Percentiles rank a stretch among this genome's conserved stretches.
Conservation (phyloP, 1,139 yeast species). For the Geotrichum candidum region DNA sequence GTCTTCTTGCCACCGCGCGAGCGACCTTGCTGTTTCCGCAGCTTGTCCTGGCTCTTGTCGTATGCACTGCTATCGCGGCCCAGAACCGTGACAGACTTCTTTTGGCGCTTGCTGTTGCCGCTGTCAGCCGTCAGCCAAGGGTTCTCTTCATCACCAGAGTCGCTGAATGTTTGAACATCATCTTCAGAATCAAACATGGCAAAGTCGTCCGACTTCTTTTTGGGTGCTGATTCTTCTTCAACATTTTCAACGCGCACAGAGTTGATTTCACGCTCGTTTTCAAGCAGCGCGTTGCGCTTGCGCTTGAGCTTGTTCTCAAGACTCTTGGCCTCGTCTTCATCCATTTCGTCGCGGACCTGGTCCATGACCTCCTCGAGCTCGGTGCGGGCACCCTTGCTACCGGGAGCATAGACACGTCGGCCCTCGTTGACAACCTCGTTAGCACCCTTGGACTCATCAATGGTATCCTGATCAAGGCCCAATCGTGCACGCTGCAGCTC, state of each 20-base stretch:
- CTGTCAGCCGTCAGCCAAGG: slow-evolving; percentile 61
- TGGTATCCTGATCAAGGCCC: slow-evolving; percentile 31
- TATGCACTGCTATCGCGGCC: slow-evolving; percentile 53
- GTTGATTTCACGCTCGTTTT: slow-evolving; percentile 13
- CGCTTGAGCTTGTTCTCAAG: slow-evolving; percentile 32
- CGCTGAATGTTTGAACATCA: slow-evolving; percentile 3
- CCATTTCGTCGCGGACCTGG: slow-evolving; percentile 45
- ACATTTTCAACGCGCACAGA: slow-evolving; percentile 6
- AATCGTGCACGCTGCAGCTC: slow-evolving; percentile 31
- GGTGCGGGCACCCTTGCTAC: slow-evolving; percentile 44
- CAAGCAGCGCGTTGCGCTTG: slow-evolving; percentile 12
- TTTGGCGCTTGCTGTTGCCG: slow-evolving; percentile 39
- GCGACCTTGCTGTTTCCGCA: slow-evolving; percentile 42
- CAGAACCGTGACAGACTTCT: slow-evolving; percentile 49
- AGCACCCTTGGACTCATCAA: slow-evolving; percentile 41
- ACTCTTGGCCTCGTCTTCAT: slow-evolving; percentile 49
- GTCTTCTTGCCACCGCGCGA: slow-evolving; percentile 30
- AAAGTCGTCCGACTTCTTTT: slow-evolving; percentile 6
- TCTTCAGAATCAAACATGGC: slow-evolving; percentile 15
- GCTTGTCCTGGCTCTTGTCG: slow-evolving; percentile 42
- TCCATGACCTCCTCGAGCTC: slow-evolving; percentile 41
- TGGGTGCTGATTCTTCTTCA: not conserved
- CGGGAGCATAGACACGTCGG: slow-evolving; percentile 77
- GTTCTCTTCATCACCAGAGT: slow-evolving; percentile 41
- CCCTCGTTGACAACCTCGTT: slow-evolving; percentile 54